Evolutionary conservation across 352 stramenopile genomes (phyloP), one percentile per base, ranked within the genome.

Genomic region (Achlya hypogyna): DNA sequence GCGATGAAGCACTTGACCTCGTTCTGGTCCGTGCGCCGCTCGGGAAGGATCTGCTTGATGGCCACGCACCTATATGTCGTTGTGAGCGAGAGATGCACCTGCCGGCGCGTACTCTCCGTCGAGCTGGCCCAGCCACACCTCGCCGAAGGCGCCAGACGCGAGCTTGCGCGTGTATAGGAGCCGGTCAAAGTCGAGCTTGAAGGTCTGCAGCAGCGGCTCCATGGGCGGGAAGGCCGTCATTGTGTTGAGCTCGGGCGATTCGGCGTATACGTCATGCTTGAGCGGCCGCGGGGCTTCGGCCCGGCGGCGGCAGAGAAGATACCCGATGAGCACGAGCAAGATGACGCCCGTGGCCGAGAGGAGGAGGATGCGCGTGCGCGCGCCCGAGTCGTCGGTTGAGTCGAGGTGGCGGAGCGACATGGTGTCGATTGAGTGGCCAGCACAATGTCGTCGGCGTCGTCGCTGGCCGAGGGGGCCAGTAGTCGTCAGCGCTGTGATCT

Each of bases 111-210:
- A 65, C 16, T 27, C 53, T 2, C 60, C 60, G 27, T 91, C 82
- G 22, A 92, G 63, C 63, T 92, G 85, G 1, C 80, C 85, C 0
- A 93, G 79, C 85, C 85, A 93, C 53, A 93, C 85, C 47, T 93
- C 85, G 4, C 85, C 85, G 43, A 91, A 93, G n/a, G 85, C 85
- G n/a, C 85, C 85, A 59, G 88, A 92, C 27, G 78, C 87, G 66
- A 93, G 69, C 35, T 92, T 78, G n/a, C 85, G 83, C 49, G 83
- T 91, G 65, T 92, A 93, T 62, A 88, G 90, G 47, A 93, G 70
- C 32, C 79, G 81, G 10, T 74, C 77, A 72, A 91, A 89, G 38
- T 84, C 71, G 43, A 93, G 62, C 73, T 91, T 82, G 63, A 93
- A 84, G 53, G 45, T 29, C 35, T 51, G 8, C 1, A 56, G 14